Percentiles rank a stretch among this genome's conserved stretches.
phyloP scores from a whole-genome alignment of 2,329 filamentous ascomycete species.

The Penicillium vulpinum region DNA sequence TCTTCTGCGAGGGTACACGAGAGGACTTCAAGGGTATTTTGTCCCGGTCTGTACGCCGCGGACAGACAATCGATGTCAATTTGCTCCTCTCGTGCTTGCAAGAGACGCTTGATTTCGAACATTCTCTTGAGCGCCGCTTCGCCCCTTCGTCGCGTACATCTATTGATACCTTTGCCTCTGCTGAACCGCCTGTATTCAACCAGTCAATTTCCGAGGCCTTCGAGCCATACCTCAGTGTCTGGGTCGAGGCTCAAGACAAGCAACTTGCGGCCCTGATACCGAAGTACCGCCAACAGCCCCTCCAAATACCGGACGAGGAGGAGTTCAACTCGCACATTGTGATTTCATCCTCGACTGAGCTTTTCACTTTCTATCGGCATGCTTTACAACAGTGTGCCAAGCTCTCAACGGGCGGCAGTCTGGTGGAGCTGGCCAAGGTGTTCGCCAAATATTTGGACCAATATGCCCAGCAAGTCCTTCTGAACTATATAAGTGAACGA shows the following conservation, averaged over 20 bases:
- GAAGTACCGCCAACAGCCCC: constrained; percentile 78
- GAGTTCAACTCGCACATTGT: constrained; percentile 90
- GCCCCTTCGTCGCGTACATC: constrained; percentile 69
- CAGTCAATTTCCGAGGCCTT: constrained; percentile 95
- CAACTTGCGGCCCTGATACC: constrained; percentile 81
- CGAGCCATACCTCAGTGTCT: constrained; percentile 92
- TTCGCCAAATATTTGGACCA: constrained; percentile 93
- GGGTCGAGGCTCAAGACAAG: constrained; percentile 95
- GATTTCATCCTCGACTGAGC: constrained; percentile 88
- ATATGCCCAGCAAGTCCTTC: constrained; percentile 88
- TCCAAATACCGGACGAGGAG: constrained; percentile 82
- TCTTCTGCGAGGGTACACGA: constrained; percentile 91
- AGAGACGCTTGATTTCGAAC: constrained; percentile 96
- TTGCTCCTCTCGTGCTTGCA: constrained; percentile 84
- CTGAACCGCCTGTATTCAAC: constrained; percentile 74
- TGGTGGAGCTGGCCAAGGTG: constrained; percentile 80
- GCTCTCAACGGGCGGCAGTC: constrained; percentile 82
- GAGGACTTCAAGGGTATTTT: constrained; percentile 95
- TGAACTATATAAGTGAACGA: constrained; percentile 67
- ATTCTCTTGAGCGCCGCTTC: constrained; percentile 82
- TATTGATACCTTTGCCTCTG: constrained; percentile 85
- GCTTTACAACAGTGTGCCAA: constrained; percentile 94
- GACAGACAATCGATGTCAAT: constrained; percentile 83
- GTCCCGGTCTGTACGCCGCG: constrained; percentile 80
- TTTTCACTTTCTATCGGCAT: constrained; percentile 95